Conservation (phyloP, 2,329 filamentous ascomycete species). For the Alternaria incomplexa region DNA sequence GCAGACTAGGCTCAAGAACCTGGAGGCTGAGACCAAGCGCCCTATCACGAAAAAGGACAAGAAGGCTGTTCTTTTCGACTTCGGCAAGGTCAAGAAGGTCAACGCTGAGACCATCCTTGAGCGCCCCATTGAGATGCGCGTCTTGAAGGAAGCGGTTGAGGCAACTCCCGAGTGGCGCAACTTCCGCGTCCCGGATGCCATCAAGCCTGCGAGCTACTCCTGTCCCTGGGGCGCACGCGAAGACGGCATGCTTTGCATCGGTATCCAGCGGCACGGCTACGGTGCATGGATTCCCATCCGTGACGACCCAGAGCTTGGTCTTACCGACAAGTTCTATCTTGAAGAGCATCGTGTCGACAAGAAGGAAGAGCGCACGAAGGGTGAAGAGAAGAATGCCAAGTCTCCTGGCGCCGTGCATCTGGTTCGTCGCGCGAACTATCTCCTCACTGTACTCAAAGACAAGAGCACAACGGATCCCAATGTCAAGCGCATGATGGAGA, state of each 20-base stretch:
- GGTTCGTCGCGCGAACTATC: conserved; percentile 91
- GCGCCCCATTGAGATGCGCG: conserved; percentile 84
- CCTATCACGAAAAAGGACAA: conserved; percentile 93
- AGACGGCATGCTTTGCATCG: conserved; percentile 95
- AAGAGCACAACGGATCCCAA: conserved; percentile 75
- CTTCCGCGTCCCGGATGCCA: conserved; percentile 89
- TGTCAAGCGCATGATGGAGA: conserved; percentile 82
- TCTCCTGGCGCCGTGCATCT: conserved; percentile 97
- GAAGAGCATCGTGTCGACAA: conserved; percentile 98
- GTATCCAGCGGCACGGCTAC: conserved; percentile 91
- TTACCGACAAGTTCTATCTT: conserved; percentile 90
- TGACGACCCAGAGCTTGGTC: conserved; percentile 84
- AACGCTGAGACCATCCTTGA: conserved; percentile 96
- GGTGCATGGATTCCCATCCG: conserved; percentile 95
- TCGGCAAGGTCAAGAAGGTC: conserved; percentile 88
- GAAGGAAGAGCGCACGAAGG: conserved; percentile 87
- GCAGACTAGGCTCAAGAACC: conserved; percentile 63
- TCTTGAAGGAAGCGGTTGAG: conserved; percentile 77
- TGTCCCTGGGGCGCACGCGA: conserved; percentile 92
- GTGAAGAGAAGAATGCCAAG: conserved; percentile 73
- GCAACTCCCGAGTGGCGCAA: conserved; percentile 70
- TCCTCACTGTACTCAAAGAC: conserved; percentile 92
- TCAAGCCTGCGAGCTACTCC: conserved; percentile 88
- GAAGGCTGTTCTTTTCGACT: conserved; percentile 96
- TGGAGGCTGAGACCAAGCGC: conserved; percentile 77